Evolutionary conservation across 1,139 yeast genomes (phyloP), one percentile per base, ranked within the genome.

Genomic region (Taphrina confusa): DNA sequence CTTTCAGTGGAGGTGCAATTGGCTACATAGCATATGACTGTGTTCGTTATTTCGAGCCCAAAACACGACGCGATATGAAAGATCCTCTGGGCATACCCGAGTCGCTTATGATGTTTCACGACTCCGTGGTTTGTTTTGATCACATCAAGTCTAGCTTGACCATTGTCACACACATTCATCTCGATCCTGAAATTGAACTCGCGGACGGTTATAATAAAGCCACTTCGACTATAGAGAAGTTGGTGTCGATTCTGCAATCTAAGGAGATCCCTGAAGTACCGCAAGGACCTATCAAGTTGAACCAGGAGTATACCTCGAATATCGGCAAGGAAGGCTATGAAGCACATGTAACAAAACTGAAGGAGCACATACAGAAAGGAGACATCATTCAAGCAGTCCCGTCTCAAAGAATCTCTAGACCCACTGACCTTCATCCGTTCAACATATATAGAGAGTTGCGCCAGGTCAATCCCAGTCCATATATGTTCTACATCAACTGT

Each of bases 321-420:
- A 84, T 92, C 66, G 98, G 97, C 40, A 88, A 89, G 75, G 86
- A 83, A 62, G 98, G 98, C 47, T 92, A 92, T 71, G 96, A 92
- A 73, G 69, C 69, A 49, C 95, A 88, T 72, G 98, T 92, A 44
- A 73, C 78, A 27, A 79, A 75, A 11, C 79, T 92, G 69, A 90
- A 89, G 70, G 74, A 82, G 51, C 97, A 92, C 69, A 92, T 92
- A 68, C 75, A 84, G 68, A 82, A 82, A 68, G 98, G 98, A 60
- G 97, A 92, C 70, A 88, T 92, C 61, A 87, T 92, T 74, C 98
- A 92, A 74, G 97, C 96, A 0, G 98, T 92, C 16, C 98, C 98
- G 6, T 90, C 97, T 0, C 98, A 92, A 76, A 80, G 98, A 70
- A 90, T 92, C 30, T 90, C 95, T 4, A 84, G 97, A 72, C 96